These are phyloP conservation scores for Nyssa sinensis DNA, from an alignment of 148 eudicot genomes.

Conservation along the genomic window DNA sequence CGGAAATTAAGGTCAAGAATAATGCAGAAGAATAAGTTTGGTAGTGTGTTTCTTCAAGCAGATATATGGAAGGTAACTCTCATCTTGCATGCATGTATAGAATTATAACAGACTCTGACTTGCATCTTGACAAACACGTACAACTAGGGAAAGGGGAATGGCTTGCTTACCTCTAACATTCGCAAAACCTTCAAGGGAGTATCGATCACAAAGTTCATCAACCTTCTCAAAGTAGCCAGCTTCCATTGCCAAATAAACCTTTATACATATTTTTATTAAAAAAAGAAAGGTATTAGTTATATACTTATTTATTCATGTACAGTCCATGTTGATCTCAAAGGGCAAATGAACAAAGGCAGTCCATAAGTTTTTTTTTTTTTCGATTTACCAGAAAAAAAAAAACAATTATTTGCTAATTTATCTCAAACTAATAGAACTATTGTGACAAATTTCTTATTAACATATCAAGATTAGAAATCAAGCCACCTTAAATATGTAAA, in stretches of 20 bases:
- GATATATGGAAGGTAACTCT: neutral
- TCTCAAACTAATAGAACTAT: neutral
- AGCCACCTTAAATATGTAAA: no score
- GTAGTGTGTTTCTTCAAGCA: neutral
- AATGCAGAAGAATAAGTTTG: neutral
- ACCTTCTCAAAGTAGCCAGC: conserved; percentile 95
- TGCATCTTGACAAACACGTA: conserved; percentile 10
- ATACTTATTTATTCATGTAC: neutral
- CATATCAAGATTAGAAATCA: no score
- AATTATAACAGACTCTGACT: neutral
- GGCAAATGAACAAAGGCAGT: neutral
- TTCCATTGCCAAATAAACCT: conserved; percentile 99
- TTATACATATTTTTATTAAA: neutral
- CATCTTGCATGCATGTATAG: neutral
- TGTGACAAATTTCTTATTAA: neutral
- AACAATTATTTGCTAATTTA: neutral
- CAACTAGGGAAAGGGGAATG: neutral
- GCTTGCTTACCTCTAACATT: conserved; percentile 55
- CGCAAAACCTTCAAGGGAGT: conserved; percentile 75
- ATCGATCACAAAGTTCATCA: conserved; percentile 79
- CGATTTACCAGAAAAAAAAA: neutral
- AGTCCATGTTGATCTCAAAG: neutral
- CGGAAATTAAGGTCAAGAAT: neutral
- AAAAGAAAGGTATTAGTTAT: conserved; percentile 1
- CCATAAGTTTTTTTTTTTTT: neutral